Conservation (phyloP, 805 yeast genomes). For the Yarrowia sp. region DNA sequence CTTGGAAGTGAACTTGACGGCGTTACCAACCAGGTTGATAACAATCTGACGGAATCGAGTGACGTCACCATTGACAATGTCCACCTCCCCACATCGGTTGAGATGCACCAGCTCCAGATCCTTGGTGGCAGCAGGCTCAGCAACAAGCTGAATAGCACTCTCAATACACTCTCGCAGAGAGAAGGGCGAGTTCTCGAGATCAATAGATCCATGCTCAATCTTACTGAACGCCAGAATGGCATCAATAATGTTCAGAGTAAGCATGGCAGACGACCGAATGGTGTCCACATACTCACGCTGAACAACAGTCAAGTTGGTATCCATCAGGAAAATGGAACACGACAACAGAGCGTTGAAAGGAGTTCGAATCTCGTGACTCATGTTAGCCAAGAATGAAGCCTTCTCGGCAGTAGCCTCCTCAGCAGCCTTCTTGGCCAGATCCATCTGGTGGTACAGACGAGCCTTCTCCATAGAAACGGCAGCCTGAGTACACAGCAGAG, state of each 20-base stretch:
- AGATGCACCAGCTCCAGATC: conserved; percentile 56
- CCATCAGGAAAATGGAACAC: conserved; percentile 49
- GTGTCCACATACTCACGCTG: conserved; percentile 62
- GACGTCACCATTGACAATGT: conserved; percentile 56
- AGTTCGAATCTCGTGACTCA: conserved; percentile 65
- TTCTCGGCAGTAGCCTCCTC: conserved; percentile 63
- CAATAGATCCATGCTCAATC: conserved; percentile 62
- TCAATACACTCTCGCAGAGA: conserved; percentile 56
- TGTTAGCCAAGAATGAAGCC: conserved; percentile 61
- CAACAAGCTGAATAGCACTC: conserved; percentile 57
- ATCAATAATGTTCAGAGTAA: conserved; percentile 60
- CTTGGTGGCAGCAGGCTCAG: conserved; percentile 57
- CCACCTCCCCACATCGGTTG: conserved; percentile 54
- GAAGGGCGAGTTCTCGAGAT: conserved; percentile 55
- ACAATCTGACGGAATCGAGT: conserved; percentile 60
- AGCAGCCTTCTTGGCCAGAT: conserved; percentile 52
- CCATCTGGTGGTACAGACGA: conserved; percentile 57
- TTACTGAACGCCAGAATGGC: conserved; percentile 63
- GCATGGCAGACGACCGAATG: conserved; percentile 59
- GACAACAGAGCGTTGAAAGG: conserved; percentile 60
- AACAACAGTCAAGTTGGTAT: conserved; percentile 55
- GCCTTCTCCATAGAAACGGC: conserved; percentile 61
- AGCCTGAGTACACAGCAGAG: conserved; percentile 59
- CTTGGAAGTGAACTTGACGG: conserved; percentile 58
- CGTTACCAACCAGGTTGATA: conserved; percentile 61